Evolutionary conservation across 768 basidiomycete genomes (phyloP).

Genomic region (Hortiboletus flavorubellus): DNA sequence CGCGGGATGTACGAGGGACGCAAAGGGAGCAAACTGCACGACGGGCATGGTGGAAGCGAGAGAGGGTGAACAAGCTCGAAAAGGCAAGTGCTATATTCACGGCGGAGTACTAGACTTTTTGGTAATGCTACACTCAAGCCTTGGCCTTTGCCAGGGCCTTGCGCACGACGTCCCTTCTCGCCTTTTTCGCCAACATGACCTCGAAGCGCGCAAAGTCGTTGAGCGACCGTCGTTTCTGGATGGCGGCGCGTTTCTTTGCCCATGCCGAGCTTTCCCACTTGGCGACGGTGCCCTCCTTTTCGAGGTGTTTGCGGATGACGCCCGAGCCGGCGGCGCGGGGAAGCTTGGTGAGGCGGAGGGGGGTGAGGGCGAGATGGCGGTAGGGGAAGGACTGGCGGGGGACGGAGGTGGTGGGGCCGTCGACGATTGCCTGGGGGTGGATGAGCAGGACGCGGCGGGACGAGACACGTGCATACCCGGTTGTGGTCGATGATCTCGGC

Average conservation of each 20-base stretch:
- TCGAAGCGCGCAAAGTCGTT: slow-evolving; percentile 93
- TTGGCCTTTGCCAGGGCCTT: slow-evolving; percentile 56
- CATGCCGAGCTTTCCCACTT: slow-evolving; percentile 90
- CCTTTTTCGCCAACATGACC: slow-evolving; percentile 87
- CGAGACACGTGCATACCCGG: slow-evolving; percentile 55
- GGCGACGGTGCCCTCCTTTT: slow-evolving; percentile 76
- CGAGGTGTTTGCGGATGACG: slow-evolving; percentile 78
- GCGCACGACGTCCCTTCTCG: slow-evolving; percentile 72
- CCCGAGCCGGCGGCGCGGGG: slow-evolving; percentile 86
- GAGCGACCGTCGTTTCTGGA: slow-evolving; percentile 67
- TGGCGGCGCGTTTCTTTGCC: slow-evolving; percentile 82
- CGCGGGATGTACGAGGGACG: slow-evolving; percentile 81
- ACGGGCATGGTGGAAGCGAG: slow-evolving; percentile 39
- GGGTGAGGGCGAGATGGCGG: slow-evolving; percentile 90
- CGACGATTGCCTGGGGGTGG: slow-evolving; percentile 77
- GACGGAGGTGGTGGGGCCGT: slow-evolving; percentile 88
- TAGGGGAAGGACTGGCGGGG: slow-evolving; percentile 91
- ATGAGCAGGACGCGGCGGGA: background rate
- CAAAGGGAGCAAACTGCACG: slow-evolving; percentile 87
- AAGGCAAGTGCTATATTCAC: slow-evolving; percentile 12
- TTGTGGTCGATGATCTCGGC: slow-evolving; percentile 99
- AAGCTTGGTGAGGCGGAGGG: slow-evolving; percentile 74
- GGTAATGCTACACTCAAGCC: slow-evolving; percentile 12
- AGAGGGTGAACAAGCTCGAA: slow-evolving; percentile 8
- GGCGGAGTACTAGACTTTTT: background rate